Conservation (phyloP, 768 basidiomycete species). For the Suillus paluster region DNA sequence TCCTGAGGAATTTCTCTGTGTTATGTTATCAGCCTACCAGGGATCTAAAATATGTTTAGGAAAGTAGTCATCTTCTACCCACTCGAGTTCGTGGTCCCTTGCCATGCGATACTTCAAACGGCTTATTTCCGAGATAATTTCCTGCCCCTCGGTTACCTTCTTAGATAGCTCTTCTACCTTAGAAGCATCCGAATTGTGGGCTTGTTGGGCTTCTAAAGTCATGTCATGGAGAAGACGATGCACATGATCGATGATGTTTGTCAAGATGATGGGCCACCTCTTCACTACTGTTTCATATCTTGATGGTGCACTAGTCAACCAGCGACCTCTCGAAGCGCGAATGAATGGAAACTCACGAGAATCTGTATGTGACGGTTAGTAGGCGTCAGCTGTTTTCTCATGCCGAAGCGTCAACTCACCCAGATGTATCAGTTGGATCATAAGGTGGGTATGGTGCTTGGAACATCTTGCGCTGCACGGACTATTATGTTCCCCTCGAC, state of each 20-base stretch:
- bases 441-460: constrained; percentile 67
- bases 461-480: constrained; percentile 35
- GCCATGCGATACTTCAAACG: constrained; percentile 90
- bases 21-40: neutral
- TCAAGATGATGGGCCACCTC: constrained; percentile 87
- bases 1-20: constrained; percentile 73
- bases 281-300: constrained; percentile 81
- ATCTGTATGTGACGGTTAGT: constrained; percentile 50
- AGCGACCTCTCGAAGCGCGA: neutral
- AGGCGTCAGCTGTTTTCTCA: constrained; percentile 6
- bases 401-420: constrained; percentile 46
- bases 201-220: constrained; percentile 42
- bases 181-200: constrained; percentile 19
- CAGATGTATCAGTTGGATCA: constrained; percentile 69
- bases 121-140: constrained; percentile 72
- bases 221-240: constrained; percentile 70
- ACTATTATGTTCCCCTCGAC: neutral
- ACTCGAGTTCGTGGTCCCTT: constrained; percentile 73
- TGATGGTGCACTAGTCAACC: constrained; percentile 1
- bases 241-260: constrained; percentile 76
- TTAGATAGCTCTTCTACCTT: constrained; percentile 35
- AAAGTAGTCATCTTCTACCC: constrained; percentile 25
- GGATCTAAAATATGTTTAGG: neutral
- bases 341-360: constrained; percentile 54
- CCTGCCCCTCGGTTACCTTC: constrained; percentile 75